These are phyloP conservation scores for Metarhizium rileyi DNA, from an alignment of 2,329 filamentous ascomycete genomes.

Conservation along the genomic window DNA sequence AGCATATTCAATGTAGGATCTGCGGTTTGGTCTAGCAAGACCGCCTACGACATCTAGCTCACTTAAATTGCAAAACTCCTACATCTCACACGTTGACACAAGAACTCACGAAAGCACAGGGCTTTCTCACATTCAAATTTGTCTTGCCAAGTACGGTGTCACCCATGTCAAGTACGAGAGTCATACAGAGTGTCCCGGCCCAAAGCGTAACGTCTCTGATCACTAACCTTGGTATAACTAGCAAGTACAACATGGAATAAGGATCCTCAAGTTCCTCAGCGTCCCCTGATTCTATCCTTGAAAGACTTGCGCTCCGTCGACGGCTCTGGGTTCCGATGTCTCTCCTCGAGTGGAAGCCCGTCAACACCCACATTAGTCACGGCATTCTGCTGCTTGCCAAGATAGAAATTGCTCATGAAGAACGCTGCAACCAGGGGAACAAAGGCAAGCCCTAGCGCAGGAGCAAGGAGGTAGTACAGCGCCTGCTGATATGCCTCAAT, in stretches of 20 bases:
- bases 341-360: neutral
- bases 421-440: neutral
- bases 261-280: neutral
- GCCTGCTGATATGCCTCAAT: neutral
- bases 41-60: too few relatives aligned
- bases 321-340: neutral
- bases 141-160: too few relatives aligned
- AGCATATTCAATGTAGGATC: neutral
- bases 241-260: too few relatives aligned
- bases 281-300: neutral
- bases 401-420: neutral
- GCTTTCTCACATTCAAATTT: neutral
- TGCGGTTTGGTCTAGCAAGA: too few relatives aligned
- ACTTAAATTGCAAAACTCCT: too few relatives aligned
- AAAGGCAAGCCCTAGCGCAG: neutral
- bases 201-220: too few relatives aligned
- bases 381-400: neutral
- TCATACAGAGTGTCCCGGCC: too few relatives aligned
- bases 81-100: too few relatives aligned
- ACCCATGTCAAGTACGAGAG: too few relatives aligned
- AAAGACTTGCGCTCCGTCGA: neutral
- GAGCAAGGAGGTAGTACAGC: neutral
- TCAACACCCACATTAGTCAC: neutral
- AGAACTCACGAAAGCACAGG: too few relatives aligned
- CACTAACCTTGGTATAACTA: too few relatives aligned